Evolutionary conservation across 768 basidiomycete species (phyloP), one percentile per base, ranked within the genome.

Genomic region (Rhodotorula taiwanensis): DNA sequence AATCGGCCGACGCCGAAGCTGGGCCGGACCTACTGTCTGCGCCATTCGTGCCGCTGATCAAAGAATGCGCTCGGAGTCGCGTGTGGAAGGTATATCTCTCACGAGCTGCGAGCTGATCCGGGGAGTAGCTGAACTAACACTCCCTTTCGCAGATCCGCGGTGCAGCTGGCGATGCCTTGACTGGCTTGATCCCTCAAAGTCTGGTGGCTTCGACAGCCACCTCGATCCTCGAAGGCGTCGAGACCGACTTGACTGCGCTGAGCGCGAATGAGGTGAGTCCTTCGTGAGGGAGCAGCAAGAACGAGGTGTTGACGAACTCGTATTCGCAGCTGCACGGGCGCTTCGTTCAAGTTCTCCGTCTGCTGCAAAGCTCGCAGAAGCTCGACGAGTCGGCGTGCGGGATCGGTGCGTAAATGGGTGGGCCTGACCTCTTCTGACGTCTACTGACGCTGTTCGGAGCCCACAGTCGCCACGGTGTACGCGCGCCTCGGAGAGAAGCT

Each of bases 61-160:
- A 33, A 27, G 53, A 56, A 1, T 69, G 67, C 47, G 49, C 53
- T 1, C 43, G 15, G 34, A 65, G 63, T 47, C 47, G 57, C 0
- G 67, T 69, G 10, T 69, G 67, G 67, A 69, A 69, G 60, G 66
- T 67, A 16, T 27, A 52, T 47, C 16, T 5, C 31, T 13, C 5
- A 11, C 27, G n/a, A 33, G 5, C 18, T 15, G 7, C 21, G 36
- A 2, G 6, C 36, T 39, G 43, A 25, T 23, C 13, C 28, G 28
- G 31, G 6, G 10, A 13, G 31, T 13, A 11, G 9, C 20, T 27
- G 6, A 6, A 23, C 10, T 0, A 18, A 23, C 48, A 39, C 9
- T 30, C 18, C 23, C 3, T 43, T 10, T 30, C 2, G 13, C 25
- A 68, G 64, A 70, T 70, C 28, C 64, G 69, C 21, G 64, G 66